Evolutionary conservation across 306 rosid species (phyloP).

Genomic region (Cucumis cinereus): DNA sequence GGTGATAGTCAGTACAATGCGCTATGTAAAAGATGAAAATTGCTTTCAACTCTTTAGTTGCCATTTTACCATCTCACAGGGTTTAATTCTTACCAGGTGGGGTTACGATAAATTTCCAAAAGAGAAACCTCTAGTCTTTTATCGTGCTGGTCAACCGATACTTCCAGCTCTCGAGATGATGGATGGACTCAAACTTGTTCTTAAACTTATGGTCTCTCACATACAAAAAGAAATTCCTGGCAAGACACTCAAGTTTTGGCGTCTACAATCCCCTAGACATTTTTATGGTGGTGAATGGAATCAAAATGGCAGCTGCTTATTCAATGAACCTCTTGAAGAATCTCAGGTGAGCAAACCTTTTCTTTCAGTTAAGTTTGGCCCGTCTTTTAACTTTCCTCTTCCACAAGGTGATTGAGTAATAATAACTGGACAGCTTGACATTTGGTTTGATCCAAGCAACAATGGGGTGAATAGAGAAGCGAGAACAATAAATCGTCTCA

Average conservation of each 20-base stretch:
- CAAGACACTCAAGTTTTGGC: slow-evolving; percentile 67
- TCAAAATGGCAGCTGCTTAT: slow-evolving; percentile 84
- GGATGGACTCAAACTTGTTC: slow-evolving; percentile 69
- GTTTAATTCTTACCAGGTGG: slow-evolving; percentile 42
- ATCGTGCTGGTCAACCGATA: slow-evolving; percentile 47
- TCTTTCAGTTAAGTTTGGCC: not conserved
- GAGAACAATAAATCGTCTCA: slow-evolving; percentile 47
- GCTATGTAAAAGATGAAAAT: not conserved
- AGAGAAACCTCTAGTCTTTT: slow-evolving; percentile 74
- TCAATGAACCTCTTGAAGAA: slow-evolving; percentile 59
- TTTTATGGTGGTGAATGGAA: slow-evolving; percentile 91
- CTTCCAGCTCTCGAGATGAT: slow-evolving; percentile 45
- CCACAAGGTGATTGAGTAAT: slow-evolving; percentile 15
- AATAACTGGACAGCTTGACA: slow-evolving; percentile 61
- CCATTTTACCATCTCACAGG: not conserved
- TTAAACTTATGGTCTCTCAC: slow-evolving; percentile 38
- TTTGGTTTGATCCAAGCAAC: slow-evolving; percentile 78
- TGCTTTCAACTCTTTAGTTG: not conserved
- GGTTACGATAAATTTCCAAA: slow-evolving; percentile 65
- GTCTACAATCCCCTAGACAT: slow-evolving; percentile 80
- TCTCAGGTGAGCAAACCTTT: slow-evolving; percentile 36
- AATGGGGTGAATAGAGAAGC: slow-evolving; percentile 81
- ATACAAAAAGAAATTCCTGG: slow-evolving; percentile 48
- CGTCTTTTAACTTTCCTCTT: not conserved
- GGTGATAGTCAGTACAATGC: too few species aligned